Conservation (phyloP, 257 asterid species). For the Plantago elongata region DNA sequence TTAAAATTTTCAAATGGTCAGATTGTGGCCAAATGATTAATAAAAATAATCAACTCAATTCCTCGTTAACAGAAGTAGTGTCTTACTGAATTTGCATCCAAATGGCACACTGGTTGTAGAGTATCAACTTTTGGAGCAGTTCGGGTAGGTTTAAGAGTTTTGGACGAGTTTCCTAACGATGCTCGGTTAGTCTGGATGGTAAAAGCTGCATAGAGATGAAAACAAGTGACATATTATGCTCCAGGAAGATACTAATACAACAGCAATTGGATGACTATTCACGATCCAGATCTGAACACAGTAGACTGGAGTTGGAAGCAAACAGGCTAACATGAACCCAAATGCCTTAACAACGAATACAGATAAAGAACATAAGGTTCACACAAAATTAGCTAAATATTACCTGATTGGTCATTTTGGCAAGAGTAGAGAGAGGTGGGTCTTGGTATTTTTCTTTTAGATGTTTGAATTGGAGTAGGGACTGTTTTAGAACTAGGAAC, state of each 20-base stretch:
- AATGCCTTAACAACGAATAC: not conserved
- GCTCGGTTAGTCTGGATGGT: slow-evolving; percentile 38
- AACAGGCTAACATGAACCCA: not conserved
- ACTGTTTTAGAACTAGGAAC: slow-evolving; percentile 51
- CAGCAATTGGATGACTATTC: slow-evolving; percentile 14
- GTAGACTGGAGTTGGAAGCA: not conserved
- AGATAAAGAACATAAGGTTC: not conserved
- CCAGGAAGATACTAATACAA: slow-evolving; percentile 11
- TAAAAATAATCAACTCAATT: slow-evolving; percentile 10
- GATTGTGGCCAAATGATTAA: slow-evolving; percentile 9
- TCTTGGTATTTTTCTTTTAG: slow-evolving; percentile 34
- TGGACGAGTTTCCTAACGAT: slow-evolving; percentile 32
- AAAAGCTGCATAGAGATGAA: slow-evolving; percentile 35
- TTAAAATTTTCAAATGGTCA: slow-evolving; percentile 13
- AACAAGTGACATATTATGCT: slow-evolving; percentile 12
- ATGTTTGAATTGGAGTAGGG: slow-evolving; percentile 34
- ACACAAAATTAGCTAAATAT: slow-evolving; percentile 15
- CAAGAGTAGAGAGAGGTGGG: slow-evolving; percentile 39
- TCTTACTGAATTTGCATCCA: slow-evolving; percentile 50
- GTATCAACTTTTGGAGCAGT: slow-evolving; percentile 38
- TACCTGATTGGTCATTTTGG: slow-evolving; percentile 61
- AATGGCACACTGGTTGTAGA: slow-evolving; percentile 24
- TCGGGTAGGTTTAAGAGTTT: slow-evolving; percentile 34
- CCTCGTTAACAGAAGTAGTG: slow-evolving; percentile 6
- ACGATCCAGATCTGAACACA: slow-evolving; percentile 6